A percentile compares a stretch with the other conserved stretches of the same genome.
phyloP scores from a whole-genome alignment of 2,329 filamentous ascomycete genomes.

The Stachybotrys chlorohalonatus region DNA sequence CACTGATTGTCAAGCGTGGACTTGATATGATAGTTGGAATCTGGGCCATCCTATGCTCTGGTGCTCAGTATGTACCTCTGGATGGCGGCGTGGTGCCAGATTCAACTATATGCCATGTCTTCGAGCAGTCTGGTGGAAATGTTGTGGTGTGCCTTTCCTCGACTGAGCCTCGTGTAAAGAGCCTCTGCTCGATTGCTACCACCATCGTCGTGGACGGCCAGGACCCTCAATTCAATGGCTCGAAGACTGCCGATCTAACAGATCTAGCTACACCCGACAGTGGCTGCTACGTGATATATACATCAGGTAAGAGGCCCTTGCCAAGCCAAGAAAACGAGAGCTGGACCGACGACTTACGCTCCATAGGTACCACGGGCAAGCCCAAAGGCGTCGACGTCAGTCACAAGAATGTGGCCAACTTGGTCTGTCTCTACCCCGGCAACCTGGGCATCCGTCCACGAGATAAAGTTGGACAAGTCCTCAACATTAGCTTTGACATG shows the following conservation, averaged over 20 bases:
- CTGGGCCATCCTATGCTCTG: conserved; percentile 44
- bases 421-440: conserved; percentile 40
- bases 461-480: conserved; percentile 42
- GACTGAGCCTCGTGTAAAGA: conserved; percentile 21
- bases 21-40: conserved; percentile 50
- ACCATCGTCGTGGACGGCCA: conserved; percentile 20
- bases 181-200: conserved; percentile 11
- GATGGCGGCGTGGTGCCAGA: conserved; percentile 45
- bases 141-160: conserved; percentile 38
- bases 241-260: conserved; percentile 9
- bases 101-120: conserved; percentile 37
- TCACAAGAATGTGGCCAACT: conserved; percentile 45
- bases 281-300: conserved; percentile 43
- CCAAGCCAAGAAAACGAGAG: not conserved
- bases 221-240: not conserved
- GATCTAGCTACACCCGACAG: conserved; percentile 24
- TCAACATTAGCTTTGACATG: conserved; percentile 54
- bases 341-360: not conserved
- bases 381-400: conserved; percentile 51
- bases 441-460: conserved; percentile 40
- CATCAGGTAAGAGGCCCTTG: conserved; percentile 31
- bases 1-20: conserved; percentile 45
- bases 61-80: conserved; percentile 50
- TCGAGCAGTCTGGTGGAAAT: conserved; percentile 33
- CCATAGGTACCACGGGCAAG: conserved; percentile 40